Evolutionary conservation across 768 basidiomycete species (phyloP), one percentile per base, ranked within the genome.

Genomic region (Xerocomus spinulosus): DNA sequence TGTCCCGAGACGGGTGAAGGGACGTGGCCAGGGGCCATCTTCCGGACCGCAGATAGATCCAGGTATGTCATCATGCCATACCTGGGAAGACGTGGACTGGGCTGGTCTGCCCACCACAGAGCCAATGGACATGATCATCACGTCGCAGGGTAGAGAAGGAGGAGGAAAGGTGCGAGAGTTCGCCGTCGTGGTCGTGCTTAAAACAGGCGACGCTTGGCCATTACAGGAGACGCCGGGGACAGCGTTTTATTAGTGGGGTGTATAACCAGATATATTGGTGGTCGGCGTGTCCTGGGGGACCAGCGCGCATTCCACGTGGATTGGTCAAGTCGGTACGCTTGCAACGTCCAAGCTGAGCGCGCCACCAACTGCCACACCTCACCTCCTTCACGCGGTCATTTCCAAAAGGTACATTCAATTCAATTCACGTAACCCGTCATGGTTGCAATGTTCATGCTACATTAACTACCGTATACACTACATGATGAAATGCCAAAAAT

Each of bases 21-120:
- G 63, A 42, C 79, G 75, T 6, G 82, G 82, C 81, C 82, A 83
- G 29, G 78, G 78, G 5, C 77, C 81, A 35, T 84, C 82, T 50
- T 83, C 79, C 38, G 82, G 78, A 6, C 73, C 78, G 58, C 80
- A 81, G 28, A 82, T 70, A 25, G 77, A 75, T 13, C 82, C 81
- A 18, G 79, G 80, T 10, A 83, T 80, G 54, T 83, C 82, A 49
- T 82, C 75, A 52, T 76, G 64, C 61, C 78, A 78, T 12, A 78
- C 79, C 67, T 73, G 75, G 8, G 61, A 61, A 23, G 59, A 50
- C 25, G 59, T 44, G 24, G 60, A 29, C 34, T 52, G 53, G 41
- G 49, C 42, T 6, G 49, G 51, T 35, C 50, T 46, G 35, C 51
- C 48, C 33, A 55, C 32, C 25, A 49, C 38, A 14, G 57, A 54